These are phyloP conservation scores for Thymus quinquecostatus DNA, from an alignment of 257 asterid genomes.

Conservation along the genomic window DNA sequence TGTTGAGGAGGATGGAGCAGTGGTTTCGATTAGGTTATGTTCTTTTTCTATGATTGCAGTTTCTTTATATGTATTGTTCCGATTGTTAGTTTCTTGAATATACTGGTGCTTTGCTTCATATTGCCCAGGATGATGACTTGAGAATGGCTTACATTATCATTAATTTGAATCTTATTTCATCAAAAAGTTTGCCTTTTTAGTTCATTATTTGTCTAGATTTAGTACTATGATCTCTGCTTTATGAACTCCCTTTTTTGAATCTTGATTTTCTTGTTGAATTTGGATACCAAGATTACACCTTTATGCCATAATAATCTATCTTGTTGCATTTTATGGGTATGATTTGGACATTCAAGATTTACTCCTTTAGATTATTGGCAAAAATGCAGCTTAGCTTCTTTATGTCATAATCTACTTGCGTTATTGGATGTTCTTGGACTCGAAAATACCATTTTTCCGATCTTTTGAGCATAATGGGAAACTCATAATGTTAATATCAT, in stretches of 20 bases:
- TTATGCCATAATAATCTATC: no score
- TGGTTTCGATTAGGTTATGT: slow-evolving; percentile 27
- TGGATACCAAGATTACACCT: no score
- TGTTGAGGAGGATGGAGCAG: slow-evolving; percentile 26
- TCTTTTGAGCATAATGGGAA: no score
- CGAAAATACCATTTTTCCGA: no score
- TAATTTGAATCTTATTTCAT: slow-evolving; percentile 5
- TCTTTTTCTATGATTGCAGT: slow-evolving; percentile 11
- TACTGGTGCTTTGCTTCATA: slow-evolving; percentile 15
- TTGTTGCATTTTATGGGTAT: no score
- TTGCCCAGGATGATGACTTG: slow-evolving; percentile 5
- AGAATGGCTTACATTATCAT: slow-evolving; percentile 10
- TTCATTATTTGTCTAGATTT: background rate
- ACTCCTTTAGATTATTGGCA: background rate
- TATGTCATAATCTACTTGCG: background rate
- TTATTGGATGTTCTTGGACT: no score
- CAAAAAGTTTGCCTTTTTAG: background rate
- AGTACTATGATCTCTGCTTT: background rate
- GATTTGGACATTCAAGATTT: background rate
- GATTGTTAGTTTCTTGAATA: background rate
- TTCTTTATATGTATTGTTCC: slow-evolving; percentile 15
- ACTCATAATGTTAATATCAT: no score
- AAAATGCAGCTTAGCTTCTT: background rate
- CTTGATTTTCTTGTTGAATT: background rate
- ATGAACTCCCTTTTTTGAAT: background rate